Conservation (phyloP, 805 yeast species). For the Suhomyces emberorum region DNA sequence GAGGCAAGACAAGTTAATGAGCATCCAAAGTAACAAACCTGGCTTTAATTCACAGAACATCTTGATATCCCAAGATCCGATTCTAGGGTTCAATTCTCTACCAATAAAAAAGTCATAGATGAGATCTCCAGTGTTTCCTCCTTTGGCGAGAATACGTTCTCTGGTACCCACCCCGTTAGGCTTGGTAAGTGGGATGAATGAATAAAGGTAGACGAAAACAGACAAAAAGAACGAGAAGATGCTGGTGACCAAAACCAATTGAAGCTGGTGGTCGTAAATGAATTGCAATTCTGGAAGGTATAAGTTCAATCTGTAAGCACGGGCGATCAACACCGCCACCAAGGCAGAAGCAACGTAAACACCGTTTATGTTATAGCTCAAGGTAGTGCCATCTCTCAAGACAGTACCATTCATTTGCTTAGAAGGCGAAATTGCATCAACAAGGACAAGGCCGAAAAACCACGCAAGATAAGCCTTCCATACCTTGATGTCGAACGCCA, state of each 20-base stretch:
- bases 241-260: constrained; percentile 60
- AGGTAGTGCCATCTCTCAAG: constrained; percentile 70
- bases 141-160: constrained; percentile 74
- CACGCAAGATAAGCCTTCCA: constrained; percentile 70
- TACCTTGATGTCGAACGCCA: constrained; percentile 43
- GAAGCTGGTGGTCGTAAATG: constrained; percentile 64
- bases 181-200: constrained; percentile 57
- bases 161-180: constrained; percentile 52
- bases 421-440: constrained; percentile 70
- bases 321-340: constrained; percentile 40
- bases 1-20: constrained; percentile 72
- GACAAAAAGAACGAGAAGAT: constrained; percentile 65
- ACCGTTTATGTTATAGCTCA: constrained; percentile 83
- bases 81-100: constrained; percentile 89
- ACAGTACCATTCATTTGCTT: constrained; percentile 57
- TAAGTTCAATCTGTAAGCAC: constrained; percentile 51
- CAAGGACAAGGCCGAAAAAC: constrained; percentile 61
- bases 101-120: constrained; percentile 97
- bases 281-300: constrained; percentile 77
- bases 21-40: constrained; percentile 82
- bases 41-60: constrained; percentile 92
- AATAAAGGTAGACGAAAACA: constrained; percentile 57
- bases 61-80: constrained; percentile 83
- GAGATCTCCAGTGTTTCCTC: constrained; percentile 77
- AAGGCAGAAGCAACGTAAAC: constrained; percentile 45